A percentile compares a stretch with the other conserved stretches of the same genome.
Conservation (phyloP, 2,329 filamentous ascomycete genomes). For the Colletotrichum neosansevieriae region DNA sequence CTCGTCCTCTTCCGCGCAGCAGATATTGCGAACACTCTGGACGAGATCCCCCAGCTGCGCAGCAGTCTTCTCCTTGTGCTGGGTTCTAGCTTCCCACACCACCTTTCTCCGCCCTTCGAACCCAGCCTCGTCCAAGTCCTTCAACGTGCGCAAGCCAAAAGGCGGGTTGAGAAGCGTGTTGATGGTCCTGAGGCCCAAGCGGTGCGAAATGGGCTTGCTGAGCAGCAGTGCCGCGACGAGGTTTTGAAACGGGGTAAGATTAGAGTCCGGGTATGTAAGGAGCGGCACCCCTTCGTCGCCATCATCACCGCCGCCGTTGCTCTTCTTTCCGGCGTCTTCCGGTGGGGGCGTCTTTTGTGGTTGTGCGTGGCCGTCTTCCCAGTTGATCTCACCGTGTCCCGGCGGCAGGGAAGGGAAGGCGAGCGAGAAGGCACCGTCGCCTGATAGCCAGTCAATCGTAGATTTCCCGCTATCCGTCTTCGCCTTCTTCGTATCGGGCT, state of each 20-base stretch:
- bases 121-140: slow-evolving; percentile 49
- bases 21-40: slow-evolving; percentile 1
- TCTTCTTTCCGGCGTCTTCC: neutral
- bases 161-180: slow-evolving; percentile 58
- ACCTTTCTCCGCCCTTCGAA: slow-evolving; percentile 52
- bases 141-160: slow-evolving; percentile 45
- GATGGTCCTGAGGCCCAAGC: slow-evolving; percentile 56
- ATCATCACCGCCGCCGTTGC: neutral
- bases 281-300: neutral
- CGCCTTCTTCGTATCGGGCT: slow-evolving; percentile 10
- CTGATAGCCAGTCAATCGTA: neutral
- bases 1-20: neutral
- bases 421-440: slow-evolving; percentile 4
- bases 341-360: neutral
- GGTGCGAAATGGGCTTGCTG: slow-evolving; percentile 57
- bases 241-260: slow-evolving; percentile 57
- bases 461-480: neutral
- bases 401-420: slow-evolving; percentile 7
- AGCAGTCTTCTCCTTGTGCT: slow-evolving; percentile 60
- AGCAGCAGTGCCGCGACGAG: slow-evolving; percentile 57
- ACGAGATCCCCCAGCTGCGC: slow-evolving; percentile 48
- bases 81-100: slow-evolving; percentile 55
- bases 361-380: neutral
- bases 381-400: slow-evolving; percentile 25
- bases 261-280: slow-evolving; percentile 23